Base-by-base conservation (phyloP, 345 rosid genomes). In the Camelina neglecta region DNA sequence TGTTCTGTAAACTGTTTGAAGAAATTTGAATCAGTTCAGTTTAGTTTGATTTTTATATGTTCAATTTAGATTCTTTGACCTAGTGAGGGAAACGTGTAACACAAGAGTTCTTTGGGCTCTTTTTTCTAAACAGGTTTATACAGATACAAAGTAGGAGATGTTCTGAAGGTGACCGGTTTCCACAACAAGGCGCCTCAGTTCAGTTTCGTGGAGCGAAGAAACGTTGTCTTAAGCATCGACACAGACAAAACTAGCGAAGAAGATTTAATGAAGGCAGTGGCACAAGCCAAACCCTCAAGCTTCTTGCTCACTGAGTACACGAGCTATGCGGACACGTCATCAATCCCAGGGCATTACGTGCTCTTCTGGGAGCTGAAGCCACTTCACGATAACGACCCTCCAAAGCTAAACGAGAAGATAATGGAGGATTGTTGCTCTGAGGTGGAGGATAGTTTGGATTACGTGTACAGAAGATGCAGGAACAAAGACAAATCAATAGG, bases 321-420 rank as follows among this genome's bases (percentile, higher is more conserved):
- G 0, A 85, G 95, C 84, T 85, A 87, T 57, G 91, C 95, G 0
- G 95, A 93, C 41, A 80, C 92, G 3, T 78, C 85, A 51, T 83
- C 93, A 2, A 79, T 90, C 48, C 98, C 98, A 3, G 98, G 96
- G n/a, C 96, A 89, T 71, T 93, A 93, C 36, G 95, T 93, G 47
- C 80, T 93, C 4, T 90, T 86, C 60, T 93, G 96, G 96, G 98
- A 93, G 81, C 86, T 93, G 58, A 87, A 84, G 49, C 87, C 86
- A 45, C 58, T 75, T 1, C 39, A 74, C 1, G 82, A 76, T 39
- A 72, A 84, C 11, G 88, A 90, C 2, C 86, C 86, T 7, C 78
- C 60, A 0, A 81, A 85, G 61, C 84, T 86, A 31, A 75, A 88
- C 21, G 60, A 64, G 4, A 59, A 44, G 57, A 54, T 82, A 54